Evolutionary conservation across 805 yeast genomes (phyloP).

Genomic region (Priceomyces fermenticarens): DNA sequence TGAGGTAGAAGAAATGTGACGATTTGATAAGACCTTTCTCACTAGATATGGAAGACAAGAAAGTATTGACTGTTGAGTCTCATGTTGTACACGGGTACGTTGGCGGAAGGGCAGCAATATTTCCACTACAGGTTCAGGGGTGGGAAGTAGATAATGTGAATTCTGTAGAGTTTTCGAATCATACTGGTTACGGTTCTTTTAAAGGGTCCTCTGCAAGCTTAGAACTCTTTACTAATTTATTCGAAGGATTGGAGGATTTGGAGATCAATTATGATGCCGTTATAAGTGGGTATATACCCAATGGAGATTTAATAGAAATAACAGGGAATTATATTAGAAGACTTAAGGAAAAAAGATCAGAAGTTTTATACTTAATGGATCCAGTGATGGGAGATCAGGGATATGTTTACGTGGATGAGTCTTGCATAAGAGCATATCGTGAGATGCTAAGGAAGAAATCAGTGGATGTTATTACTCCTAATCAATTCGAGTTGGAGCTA

Average conservation of each 20-base stretch:
- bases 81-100: slow-evolving; percentile 97
- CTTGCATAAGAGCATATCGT: slow-evolving; percentile 34
- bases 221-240: slow-evolving; percentile 45
- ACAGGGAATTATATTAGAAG: slow-evolving; percentile 28
- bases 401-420: slow-evolving; percentile 56
- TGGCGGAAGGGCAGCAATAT: slow-evolving; percentile 87
- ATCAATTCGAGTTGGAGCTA: slow-evolving; percentile 83
- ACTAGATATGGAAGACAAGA: slow-evolving; percentile 3
- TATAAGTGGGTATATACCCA: slow-evolving; percentile 69
- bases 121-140: slow-evolving; percentile 80
- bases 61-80: slow-evolving; percentile 55
- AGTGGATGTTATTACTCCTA: slow-evolving; percentile 83
- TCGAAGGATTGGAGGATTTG: slow-evolving; percentile 52
- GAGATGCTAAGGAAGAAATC: slow-evolving; percentile 50
- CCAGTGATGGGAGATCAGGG: slow-evolving; percentile 86
- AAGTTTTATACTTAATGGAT: slow-evolving; percentile 57
- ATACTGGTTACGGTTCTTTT: slow-evolving; percentile 80
- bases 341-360: slow-evolving; percentile 32
- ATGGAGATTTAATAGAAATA: slow-evolving; percentile 44
- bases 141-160: slow-evolving; percentile 93
- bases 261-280: slow-evolving; percentile 49
- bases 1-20: too few relatives aligned
- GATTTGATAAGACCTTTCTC: too few relatives aligned
- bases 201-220: slow-evolving; percentile 54
- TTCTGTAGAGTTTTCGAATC: slow-evolving; percentile 87